These are phyloP conservation scores for Jaltomata sinuosa DNA, from an alignment of 257 asterid species.

Conservation along the genomic window DNA sequence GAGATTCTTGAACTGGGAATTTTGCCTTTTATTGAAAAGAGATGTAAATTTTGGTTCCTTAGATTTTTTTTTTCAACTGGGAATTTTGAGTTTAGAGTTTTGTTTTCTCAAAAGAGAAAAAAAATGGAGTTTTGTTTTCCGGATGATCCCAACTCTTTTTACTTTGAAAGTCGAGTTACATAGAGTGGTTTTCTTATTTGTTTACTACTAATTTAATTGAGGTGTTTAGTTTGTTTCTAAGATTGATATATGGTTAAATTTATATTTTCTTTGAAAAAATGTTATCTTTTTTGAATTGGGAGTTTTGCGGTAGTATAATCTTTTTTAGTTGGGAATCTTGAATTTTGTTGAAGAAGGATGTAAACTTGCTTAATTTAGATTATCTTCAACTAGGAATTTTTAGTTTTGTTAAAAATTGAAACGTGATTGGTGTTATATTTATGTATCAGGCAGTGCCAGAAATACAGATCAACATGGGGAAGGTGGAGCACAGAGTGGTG, in stretches of 20 bases:
- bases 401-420: neutral
- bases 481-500: constrained; percentile 90
- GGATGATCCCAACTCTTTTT: neutral
- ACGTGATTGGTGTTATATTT: neutral
- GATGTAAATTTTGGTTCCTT: neutral
- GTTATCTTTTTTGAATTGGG: neutral
- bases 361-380: neutral
- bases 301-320: neutral
- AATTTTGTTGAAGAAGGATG: neutral
- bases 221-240: neutral
- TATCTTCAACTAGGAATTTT: neutral
- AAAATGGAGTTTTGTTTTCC: neutral
- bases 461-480: constrained; percentile 94
- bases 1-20: neutral
- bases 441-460: constrained; percentile 60
- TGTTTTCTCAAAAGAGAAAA: neutral
- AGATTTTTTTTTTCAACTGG: neutral
- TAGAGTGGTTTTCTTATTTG: neutral
- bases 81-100: neutral
- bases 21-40: neutral
- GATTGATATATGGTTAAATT: neutral
- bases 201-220: neutral
- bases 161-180: neutral
- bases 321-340: no score
- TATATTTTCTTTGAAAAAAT: neutral